A percentile compares a stretch with the other conserved stretches of the same genome.
phyloP scores from a whole-genome alignment of 2,329 filamentous ascomycete species.

The Beauveria asiatica region DNA sequence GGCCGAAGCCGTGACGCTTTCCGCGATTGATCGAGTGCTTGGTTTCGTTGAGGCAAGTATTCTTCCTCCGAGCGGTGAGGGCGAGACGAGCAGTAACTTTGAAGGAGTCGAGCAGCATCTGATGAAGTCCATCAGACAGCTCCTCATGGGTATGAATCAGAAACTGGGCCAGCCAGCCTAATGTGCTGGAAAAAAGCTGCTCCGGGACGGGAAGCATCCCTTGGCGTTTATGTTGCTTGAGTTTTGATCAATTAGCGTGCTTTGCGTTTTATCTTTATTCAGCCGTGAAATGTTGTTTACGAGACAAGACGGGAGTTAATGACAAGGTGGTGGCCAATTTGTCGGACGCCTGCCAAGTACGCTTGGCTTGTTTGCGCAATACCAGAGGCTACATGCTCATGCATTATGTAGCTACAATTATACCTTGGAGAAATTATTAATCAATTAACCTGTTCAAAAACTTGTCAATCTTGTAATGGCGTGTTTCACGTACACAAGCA shows the following conservation, averaged over 20 bases:
- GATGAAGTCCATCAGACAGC: conserved; percentile 31
- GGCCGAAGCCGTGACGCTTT: conserved; percentile 39
- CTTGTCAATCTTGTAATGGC: background rate
- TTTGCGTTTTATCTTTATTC: conserved; percentile 1
- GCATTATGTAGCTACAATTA: background rate
- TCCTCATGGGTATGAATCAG: conserved; percentile 32
- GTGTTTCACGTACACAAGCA: background rate
- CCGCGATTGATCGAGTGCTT: conserved; percentile 42
- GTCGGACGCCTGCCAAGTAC: background rate
- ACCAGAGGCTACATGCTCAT: background rate
- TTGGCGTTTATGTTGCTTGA: background rate
- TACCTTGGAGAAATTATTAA: background rate
- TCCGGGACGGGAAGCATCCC: background rate
- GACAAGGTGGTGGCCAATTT: background rate
- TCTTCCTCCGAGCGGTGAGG: conserved; percentile 25
- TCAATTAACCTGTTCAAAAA: background rate
- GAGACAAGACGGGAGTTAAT: background rate
- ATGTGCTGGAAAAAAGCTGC: background rate
- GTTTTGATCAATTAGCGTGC: conserved; percentile 1
- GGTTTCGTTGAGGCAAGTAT: conserved; percentile 38
- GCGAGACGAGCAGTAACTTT: conserved; percentile 25
- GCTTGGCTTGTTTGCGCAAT: background rate
- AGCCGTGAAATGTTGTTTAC: background rate
- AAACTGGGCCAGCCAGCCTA: conserved; percentile 18
- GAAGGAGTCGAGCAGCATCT: conserved; percentile 33